A percentile compares a stretch with the other conserved stretches of the same genome.
Evolutionary conservation across 805 yeast genomes (phyloP).

Genomic region (Danielia oregonensis): DNA sequence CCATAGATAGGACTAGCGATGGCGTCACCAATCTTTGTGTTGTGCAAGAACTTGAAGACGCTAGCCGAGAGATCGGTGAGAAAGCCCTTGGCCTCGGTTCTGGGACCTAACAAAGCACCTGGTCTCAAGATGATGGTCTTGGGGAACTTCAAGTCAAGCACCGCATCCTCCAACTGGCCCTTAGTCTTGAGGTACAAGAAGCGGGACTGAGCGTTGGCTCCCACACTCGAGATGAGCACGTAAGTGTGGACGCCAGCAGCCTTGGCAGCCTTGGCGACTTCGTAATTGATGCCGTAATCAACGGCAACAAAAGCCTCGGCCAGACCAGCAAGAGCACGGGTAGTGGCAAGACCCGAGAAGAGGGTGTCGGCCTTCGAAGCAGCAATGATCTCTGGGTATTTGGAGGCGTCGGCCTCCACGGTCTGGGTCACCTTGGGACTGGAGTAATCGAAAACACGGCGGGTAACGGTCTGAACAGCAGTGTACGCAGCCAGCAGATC

Average conservation of each 20-base stretch:
- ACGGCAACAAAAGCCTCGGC: slow-evolving; percentile 65
- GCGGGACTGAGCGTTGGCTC: slow-evolving; percentile 57
- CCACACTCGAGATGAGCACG: slow-evolving; percentile 61
- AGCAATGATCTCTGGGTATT: slow-evolving; percentile 43
- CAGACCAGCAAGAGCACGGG: slow-evolving; percentile 49
- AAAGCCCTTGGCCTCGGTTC: slow-evolving; percentile 30
- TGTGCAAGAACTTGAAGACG: slow-evolving; percentile 25
- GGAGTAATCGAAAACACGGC: slow-evolving; percentile 40
- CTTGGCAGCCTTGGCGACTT: slow-evolving; percentile 70
- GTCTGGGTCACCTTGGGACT: slow-evolving; percentile 33
- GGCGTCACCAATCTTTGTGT: slow-evolving; percentile 13
- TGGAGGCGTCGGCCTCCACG: slow-evolving; percentile 42
- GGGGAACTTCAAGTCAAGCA: slow-evolving; percentile 61
- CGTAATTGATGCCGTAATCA: slow-evolving; percentile 70
- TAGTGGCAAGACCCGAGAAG: slow-evolving; percentile 15
- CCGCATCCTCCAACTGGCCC: slow-evolving; percentile 71
- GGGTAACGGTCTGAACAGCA: slow-evolving; percentile 46
- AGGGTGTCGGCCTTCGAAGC: slow-evolving; percentile 12
- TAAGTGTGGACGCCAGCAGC: slow-evolving; percentile 63
- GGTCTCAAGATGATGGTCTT: slow-evolving; percentile 75
- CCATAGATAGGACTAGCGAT: slow-evolving; percentile 48
- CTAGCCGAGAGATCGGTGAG: slow-evolving; percentile 26
- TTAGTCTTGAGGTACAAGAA: slow-evolving; percentile 65
- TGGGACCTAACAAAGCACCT: slow-evolving; percentile 65
- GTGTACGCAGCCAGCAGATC: slow-evolving; percentile 31